A percentile compares a stretch with the other conserved stretches of the same genome.
These are phyloP conservation scores for Santalum album DNA, from an alignment of 164 flowering plant genomes.

Conservation along the genomic window DNA sequence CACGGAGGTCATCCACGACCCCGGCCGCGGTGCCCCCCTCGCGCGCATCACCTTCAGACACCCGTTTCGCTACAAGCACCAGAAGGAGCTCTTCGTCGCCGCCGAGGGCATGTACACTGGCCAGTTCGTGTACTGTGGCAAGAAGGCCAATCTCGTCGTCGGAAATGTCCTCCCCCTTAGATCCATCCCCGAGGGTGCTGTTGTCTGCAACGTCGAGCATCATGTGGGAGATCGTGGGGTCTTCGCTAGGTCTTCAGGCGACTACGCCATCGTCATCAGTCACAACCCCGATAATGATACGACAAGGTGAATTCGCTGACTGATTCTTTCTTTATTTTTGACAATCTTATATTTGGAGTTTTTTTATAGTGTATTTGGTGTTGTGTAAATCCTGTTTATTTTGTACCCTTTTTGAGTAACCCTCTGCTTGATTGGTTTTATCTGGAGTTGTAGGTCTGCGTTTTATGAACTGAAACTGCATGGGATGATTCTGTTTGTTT, in stretches of 20 bases:
- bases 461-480: too few relatives aligned
- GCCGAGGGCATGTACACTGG: constrained; percentile 66
- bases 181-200: constrained; percentile 57
- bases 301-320: constrained; percentile 28
- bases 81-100: constrained; percentile 62
- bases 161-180: constrained; percentile 49
- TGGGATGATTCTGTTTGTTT: too few relatives aligned
- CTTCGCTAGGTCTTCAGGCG: constrained; percentile 54
- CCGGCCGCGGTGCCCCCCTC: constrained; percentile 62
- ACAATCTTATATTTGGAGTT: neutral
- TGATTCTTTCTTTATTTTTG: too few relatives aligned
- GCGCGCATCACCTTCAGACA: constrained; percentile 54
- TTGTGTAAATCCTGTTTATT: too few relatives aligned
- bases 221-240: constrained; percentile 62
- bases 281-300: constrained; percentile 60
- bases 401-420: too few relatives aligned
- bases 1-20: constrained; percentile 59
- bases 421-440: too few relatives aligned
- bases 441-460: too few relatives aligned
- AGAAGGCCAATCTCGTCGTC: constrained; percentile 46
- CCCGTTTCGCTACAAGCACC: constrained; percentile 52
- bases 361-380: neutral
- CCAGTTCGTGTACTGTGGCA: constrained; percentile 53
- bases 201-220: constrained; percentile 61
- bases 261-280: constrained; percentile 55